Conservation (phyloP, 106 monocot species). For the Allium fistulosum region DNA sequence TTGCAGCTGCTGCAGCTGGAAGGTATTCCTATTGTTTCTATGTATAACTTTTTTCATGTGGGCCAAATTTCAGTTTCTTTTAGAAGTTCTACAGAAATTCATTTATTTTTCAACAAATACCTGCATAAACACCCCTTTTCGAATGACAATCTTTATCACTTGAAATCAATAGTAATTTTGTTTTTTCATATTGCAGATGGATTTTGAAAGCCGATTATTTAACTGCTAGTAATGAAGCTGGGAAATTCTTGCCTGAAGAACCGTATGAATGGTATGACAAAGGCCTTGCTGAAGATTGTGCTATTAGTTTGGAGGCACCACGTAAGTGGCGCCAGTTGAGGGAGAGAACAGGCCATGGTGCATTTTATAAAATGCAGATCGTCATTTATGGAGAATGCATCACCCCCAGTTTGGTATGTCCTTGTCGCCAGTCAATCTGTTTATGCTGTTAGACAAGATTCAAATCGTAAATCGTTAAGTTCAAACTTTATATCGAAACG, state of each 20-base stretch:
- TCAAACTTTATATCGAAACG: background rate
- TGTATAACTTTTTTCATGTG: background rate
- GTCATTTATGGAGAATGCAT: conserved; percentile 92
- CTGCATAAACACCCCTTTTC: too few relatives aligned
- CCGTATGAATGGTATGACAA: conserved; percentile 74
- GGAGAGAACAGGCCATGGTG: conserved; percentile 76
- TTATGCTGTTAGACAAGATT: too few relatives aligned
- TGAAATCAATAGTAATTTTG: too few relatives aligned
- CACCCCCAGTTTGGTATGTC: conserved; percentile 68
- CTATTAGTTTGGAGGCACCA: conserved; percentile 81
- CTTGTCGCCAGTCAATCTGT: too few relatives aligned
- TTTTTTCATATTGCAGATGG: conserved; percentile 44
- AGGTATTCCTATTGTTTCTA: conserved; percentile 33
- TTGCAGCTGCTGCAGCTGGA: conserved; percentile 95
- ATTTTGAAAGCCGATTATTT: conserved; percentile 86
- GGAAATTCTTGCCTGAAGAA: conserved; percentile 70
- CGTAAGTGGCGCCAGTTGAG: conserved; percentile 79
- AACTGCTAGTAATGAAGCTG: conserved; percentile 65
- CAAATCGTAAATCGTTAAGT: background rate
- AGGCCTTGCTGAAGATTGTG: conserved; percentile 67
- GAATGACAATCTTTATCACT: too few relatives aligned
- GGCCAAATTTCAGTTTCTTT: background rate
- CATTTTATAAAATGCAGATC: conserved; percentile 65
- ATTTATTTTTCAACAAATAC: too few relatives aligned
- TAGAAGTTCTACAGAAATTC: too few relatives aligned